Conservation (phyloP, 345 rosid genomes). For the Salix koriyanagi region DNA sequence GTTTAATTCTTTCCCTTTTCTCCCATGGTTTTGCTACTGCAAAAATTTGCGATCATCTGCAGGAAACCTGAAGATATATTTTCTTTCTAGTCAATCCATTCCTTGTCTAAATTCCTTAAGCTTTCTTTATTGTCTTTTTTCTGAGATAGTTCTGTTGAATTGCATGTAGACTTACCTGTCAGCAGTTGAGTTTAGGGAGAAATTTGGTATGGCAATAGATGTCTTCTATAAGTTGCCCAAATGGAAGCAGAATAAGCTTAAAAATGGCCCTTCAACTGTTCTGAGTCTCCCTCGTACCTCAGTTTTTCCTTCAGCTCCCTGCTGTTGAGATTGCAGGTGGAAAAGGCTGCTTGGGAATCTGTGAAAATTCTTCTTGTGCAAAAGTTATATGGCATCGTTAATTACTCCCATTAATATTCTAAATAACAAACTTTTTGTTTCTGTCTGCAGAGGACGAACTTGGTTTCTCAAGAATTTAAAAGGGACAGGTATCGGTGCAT, state of each 20-base stretch:
- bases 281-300: conserved; percentile 31
- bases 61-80: neutral
- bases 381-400: neutral
- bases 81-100: too few species aligned
- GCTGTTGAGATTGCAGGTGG: too few species aligned
- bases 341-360: too few species aligned
- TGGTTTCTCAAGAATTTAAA: conserved; percentile 28
- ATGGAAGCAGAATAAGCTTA: conserved; percentile 99
- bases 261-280: conserved; percentile 76
- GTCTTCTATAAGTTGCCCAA: conserved; percentile 85
- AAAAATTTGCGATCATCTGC: too few species aligned
- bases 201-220: conserved; percentile 76
- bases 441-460: conserved; percentile 35
- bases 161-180: conserved; percentile 55
- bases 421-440: conserved; percentile 9
- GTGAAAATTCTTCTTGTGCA: conserved; percentile 1
- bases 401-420: neutral
- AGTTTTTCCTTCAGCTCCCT: too few species aligned
- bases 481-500: conserved; percentile 81
- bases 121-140: neutral
- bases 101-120: neutral
- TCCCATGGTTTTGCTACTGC: too few species aligned
- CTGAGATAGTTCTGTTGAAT: conserved; percentile 4
- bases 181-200: conserved; percentile 67
- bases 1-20: too few species aligned